Evolutionary conservation across 352 stramenopile genomes (phyloP), one percentile per base, ranked within the genome.

Genomic region (Thalassiosira exigua): DNA sequence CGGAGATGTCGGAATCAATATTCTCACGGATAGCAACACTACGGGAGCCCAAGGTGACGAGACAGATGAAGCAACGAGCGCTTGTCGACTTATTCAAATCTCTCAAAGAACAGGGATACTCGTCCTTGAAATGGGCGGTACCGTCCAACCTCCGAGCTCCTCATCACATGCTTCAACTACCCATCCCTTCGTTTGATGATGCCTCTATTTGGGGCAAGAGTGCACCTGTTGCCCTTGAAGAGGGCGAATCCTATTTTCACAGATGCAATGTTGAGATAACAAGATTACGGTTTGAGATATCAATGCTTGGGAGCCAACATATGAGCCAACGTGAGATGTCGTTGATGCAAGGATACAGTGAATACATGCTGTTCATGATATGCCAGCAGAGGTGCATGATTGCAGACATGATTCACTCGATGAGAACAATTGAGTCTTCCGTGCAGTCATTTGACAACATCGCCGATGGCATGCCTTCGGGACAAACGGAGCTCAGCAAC

Each of bases 1-100:
- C 95, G 79, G 92, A 97, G 48, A 87, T 98, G 4, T 97, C 92
- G 71, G 91, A 96, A 66, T 92, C 94, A 26, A 97, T 99, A 60
- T 98, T 99, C 76, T 95, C 96, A 41, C 93, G 97, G n/a, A 98
- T 99, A 79, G 82, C 94, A 17, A 69, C 83, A 11, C 81, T 98
- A 64, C 90, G 96, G 56, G 75, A 80, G 14, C 85, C 84, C 24
- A 97, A 96, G 30, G 78, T 95, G 17, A 95, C 95, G 0, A 98
- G 98, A 85, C 95, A 94, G 51, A 95, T 98, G 24, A 99, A 99
- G 85, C 97, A 98, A 88, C 95, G 98, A 66, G 97, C 97, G 14
- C 81, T 99, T 3, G 92, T 98, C 24, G 97, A 99, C 71, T 81
- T 99, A 19, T 92, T 99, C 26, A 90, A 90, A 44, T 83, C 75